Evolutionary conservation across 345 rosid species (phyloP).

Genomic region (Lepidium africanum): DNA sequence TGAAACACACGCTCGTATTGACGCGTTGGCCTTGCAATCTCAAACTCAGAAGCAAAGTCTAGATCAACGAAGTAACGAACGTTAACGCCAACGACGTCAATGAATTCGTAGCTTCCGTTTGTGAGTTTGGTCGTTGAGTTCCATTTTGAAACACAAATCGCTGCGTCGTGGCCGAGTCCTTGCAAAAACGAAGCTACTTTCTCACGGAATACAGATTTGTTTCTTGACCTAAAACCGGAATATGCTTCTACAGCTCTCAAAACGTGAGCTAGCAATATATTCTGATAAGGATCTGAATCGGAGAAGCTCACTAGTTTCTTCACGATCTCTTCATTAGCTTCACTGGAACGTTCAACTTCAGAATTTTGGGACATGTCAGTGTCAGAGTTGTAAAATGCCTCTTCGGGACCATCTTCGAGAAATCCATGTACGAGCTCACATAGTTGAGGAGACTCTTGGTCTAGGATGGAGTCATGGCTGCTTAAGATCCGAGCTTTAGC

Average conservation of each 20-base stretch:
- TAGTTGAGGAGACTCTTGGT: constrained; percentile 53
- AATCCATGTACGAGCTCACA: constrained; percentile 68
- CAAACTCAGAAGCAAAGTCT: constrained; percentile 66
- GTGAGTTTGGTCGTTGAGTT: constrained; percentile 41
- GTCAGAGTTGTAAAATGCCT: constrained; percentile 36
- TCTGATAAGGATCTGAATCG: constrained; percentile 37
- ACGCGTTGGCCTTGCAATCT: constrained; percentile 72
- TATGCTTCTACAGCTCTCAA: constrained; percentile 38
- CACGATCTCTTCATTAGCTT: constrained; percentile 25
- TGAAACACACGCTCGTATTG: constrained; percentile 39
- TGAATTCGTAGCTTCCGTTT: constrained; percentile 69
- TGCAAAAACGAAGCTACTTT: constrained; percentile 48
- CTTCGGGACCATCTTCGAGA: constrained; percentile 34
- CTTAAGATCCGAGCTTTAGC: constrained; percentile 60
- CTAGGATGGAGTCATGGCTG: constrained; percentile 50
- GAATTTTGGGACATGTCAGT: constrained; percentile 32
- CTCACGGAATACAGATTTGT: constrained; percentile 35
- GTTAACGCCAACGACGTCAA: constrained; percentile 38
- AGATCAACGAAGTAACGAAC: constrained; percentile 61
- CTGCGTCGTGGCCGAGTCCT: constrained; percentile 71
- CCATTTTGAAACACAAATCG: constrained; percentile 75
- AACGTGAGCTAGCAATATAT: constrained; percentile 38
- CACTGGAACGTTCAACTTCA: constrained; percentile 14
- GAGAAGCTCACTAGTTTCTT: background rate
- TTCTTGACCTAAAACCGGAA: constrained; percentile 23